Conservation (phyloP, 352 stramenopile species). For the Globisporangium paddicum region DNA sequence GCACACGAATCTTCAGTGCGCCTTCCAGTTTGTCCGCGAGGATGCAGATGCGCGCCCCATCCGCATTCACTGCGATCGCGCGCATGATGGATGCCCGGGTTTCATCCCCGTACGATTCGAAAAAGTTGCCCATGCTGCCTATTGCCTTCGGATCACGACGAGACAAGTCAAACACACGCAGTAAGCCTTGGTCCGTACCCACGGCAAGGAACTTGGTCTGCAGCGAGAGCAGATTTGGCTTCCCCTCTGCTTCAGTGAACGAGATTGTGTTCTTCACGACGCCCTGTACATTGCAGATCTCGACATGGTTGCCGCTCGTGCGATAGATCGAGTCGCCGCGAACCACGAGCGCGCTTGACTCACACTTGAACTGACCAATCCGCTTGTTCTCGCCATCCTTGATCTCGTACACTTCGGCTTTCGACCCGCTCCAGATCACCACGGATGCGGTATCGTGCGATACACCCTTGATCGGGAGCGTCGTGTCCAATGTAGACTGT, state of each 20-base stretch:
- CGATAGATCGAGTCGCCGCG: conserved; percentile 87
- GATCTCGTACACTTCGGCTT: conserved; percentile 87
- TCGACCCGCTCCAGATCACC: conserved; percentile 81
- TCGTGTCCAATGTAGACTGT: conserved; percentile 54
- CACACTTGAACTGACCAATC: conserved; percentile 70
- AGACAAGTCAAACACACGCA: conserved; percentile 89
- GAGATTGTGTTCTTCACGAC: conserved; percentile 85
- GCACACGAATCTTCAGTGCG: conserved; percentile 75
- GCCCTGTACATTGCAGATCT: conserved; percentile 86
- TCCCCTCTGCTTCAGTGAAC: conserved; percentile 89
- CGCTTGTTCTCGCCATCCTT: conserved; percentile 56
- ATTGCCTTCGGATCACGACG: conserved; percentile 82
- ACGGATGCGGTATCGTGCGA: conserved; percentile 74
- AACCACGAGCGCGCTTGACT: conserved; percentile 65
- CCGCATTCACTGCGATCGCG: conserved; percentile 79
- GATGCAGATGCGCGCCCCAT: conserved; percentile 88
- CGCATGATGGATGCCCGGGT: conserved; percentile 53
- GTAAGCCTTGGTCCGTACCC: conserved; percentile 71
- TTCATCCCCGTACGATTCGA: conserved; percentile 49
- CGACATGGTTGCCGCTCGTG: conserved; percentile 77
- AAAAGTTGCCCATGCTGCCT: conserved; percentile 79
- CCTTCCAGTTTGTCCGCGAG: conserved; percentile 76
- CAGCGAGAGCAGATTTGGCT: conserved; percentile 73
- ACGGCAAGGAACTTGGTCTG: conserved; percentile 91
- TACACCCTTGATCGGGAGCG: conserved; percentile 80